These are phyloP conservation scores for Nectriaceae sp. DNA, from an alignment of 2,329 filamentous ascomycete species.

Conservation along the genomic window DNA sequence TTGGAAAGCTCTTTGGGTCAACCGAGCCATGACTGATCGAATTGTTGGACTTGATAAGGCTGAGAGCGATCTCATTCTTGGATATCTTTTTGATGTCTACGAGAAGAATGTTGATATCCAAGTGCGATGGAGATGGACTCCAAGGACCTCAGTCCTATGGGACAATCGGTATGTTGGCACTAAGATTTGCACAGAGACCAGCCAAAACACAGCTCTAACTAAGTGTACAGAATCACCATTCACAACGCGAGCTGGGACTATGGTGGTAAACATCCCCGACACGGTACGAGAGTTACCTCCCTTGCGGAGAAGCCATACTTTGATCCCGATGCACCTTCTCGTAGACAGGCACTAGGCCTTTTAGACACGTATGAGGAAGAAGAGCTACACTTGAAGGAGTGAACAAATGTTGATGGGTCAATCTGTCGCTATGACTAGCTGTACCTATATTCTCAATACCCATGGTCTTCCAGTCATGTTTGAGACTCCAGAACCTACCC, in stretches of 20 bases:
- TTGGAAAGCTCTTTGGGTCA: constrained; percentile 75
- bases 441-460: too few species aligned
- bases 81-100: constrained; percentile 68
- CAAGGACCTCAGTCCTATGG: constrained; percentile 67
- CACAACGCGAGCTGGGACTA: constrained; percentile 78
- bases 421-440: too few species aligned
- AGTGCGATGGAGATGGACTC: constrained; percentile 71
- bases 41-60: constrained; percentile 70
- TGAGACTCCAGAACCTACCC: too few species aligned
- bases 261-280: constrained; percentile 64
- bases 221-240: constrained; percentile 60
- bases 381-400: constrained; percentile 28
- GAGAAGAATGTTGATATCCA: constrained; percentile 73
- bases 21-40: constrained; percentile 66
- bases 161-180: constrained; percentile 59
- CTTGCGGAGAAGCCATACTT: constrained; percentile 74
- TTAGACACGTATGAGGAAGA: constrained; percentile 55
- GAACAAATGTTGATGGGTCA: too few species aligned
- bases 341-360: constrained; percentile 67
- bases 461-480: too few species aligned
- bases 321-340: constrained; percentile 62
- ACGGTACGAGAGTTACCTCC: constrained; percentile 71
- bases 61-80: constrained; percentile 68
- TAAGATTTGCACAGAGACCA: too few species aligned
- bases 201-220: neutral